A percentile compares a stretch with the other conserved stretches of the same genome.
Conservation (phyloP, 1,284 basidiomycete genomes). For the Boletus subluridellus region DNA sequence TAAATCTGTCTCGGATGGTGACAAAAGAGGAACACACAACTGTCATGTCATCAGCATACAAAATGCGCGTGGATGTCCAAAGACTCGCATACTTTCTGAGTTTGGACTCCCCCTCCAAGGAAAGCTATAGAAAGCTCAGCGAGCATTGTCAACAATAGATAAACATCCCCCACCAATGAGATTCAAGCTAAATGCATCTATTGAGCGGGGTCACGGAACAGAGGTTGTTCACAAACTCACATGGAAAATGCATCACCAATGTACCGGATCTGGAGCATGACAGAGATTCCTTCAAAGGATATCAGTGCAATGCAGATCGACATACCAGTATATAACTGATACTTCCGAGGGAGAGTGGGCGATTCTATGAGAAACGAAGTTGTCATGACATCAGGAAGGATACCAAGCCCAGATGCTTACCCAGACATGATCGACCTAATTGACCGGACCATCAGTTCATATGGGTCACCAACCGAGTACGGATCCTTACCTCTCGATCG, state of each 20-base stretch:
- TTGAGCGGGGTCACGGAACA: background rate
- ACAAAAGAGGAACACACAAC: slow-evolving; percentile 12
- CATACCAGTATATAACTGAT: slow-evolving; percentile 18
- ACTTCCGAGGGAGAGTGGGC: slow-evolving; percentile 2
- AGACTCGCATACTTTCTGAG: slow-evolving; percentile 11
- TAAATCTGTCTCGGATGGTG: background rate
- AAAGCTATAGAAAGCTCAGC: too few relatives aligned
- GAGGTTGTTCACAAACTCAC: slow-evolving; percentile 9
- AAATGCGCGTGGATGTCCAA: background rate
- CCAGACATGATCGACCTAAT: slow-evolving; percentile 22
- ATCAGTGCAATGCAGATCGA: background rate
- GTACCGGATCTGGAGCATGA: slow-evolving; percentile 22
- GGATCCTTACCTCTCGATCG: slow-evolving; percentile 1
- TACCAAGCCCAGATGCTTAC: background rate
- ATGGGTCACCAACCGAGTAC: too few relatives aligned
- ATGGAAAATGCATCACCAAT: slow-evolving; percentile 19
- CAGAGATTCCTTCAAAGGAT: background rate
- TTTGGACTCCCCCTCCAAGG: background rate
- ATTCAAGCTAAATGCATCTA: slow-evolving; percentile 10
- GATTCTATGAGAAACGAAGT: background rate
- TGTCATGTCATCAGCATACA: slow-evolving; percentile 2
- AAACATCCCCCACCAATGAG: slow-evolving; percentile 7
- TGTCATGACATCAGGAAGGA: background rate
- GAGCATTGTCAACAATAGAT: too few relatives aligned
- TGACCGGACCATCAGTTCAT: background rate